Evolutionary conservation across 202 grass and related monocot species (phyloP).

Genomic region (Saccharum hybrid): DNA sequence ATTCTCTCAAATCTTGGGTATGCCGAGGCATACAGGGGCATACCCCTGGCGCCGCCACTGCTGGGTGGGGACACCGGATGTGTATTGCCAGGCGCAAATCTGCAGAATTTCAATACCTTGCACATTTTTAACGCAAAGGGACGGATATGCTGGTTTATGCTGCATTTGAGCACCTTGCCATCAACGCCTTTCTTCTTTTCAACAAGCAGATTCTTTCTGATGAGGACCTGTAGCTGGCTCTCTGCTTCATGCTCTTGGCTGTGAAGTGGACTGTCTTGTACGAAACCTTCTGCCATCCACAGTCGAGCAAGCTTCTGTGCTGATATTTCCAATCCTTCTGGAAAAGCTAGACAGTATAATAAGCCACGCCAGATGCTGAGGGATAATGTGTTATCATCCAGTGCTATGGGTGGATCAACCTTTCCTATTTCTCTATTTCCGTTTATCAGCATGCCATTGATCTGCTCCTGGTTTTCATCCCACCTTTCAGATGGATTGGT

Average conservation of each 20-base stretch:
- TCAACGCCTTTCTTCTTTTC: background rate
- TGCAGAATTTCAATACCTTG: background rate
- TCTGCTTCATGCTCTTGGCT: background rate
- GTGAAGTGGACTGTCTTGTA: background rate
- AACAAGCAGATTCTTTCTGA: background rate
- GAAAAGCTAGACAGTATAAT: constrained; percentile 4
- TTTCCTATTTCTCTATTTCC: background rate
- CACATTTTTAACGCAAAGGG: background rate
- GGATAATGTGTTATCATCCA: background rate
- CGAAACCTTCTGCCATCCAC: constrained; percentile 1
- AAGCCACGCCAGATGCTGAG: background rate
- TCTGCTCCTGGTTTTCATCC: background rate
- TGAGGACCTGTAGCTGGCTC: background rate
- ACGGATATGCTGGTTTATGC: background rate
- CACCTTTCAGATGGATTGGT: background rate
- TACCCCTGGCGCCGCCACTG: too few relatives aligned
- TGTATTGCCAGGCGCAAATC: background rate
- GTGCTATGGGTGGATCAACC: background rate
- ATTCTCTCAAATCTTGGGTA: too few relatives aligned
- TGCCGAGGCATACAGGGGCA: too few relatives aligned
- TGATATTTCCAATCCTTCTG: background rate
- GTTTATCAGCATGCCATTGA: background rate
- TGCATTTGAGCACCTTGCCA: background rate
- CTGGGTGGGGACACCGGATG: background rate
- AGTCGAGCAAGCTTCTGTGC: background rate